phyloP scores from a whole-genome alignment of 352 stramenopile genomes.

The Globisporangium rhizosaccharum region DNA sequence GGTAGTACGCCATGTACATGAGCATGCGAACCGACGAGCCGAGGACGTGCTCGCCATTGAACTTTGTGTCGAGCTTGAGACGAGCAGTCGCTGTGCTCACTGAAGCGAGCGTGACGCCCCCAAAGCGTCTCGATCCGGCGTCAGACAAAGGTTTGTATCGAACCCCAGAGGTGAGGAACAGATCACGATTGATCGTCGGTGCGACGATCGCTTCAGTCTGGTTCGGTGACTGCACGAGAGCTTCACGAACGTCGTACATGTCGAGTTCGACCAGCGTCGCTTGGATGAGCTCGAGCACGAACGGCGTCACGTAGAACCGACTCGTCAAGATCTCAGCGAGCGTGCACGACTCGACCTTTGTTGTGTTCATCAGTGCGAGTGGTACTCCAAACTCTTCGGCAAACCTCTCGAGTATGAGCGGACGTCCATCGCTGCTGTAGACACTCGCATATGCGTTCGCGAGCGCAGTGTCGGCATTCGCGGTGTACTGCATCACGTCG shows the following conservation, averaged over 20 bases:
- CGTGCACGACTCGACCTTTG: constrained; percentile 24
- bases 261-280: constrained; percentile 14
- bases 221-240: constrained; percentile 1
- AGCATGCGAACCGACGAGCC: constrained; percentile 24
- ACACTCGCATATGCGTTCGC: constrained; percentile 21
- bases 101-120: constrained; percentile 9
- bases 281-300: constrained; percentile 25
- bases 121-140: constrained; percentile 12
- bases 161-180: constrained; percentile 21
- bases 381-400: constrained; percentile 4
- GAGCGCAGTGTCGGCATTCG: constrained; percentile 9
- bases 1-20: constrained; percentile 23
- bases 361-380: constrained; percentile 14
- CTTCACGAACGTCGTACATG: background rate
- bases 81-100: constrained; percentile 8
- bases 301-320: constrained; percentile 25
- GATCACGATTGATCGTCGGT: constrained; percentile 2
- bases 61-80: constrained; percentile 24
- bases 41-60: constrained; percentile 13
- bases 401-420: constrained; percentile 18
- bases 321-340: constrained; percentile 13
- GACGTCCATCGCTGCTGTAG: constrained; percentile 14
- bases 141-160: constrained; percentile 6
- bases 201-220: constrained; percentile 15
- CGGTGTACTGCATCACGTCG: constrained; percentile 15